Evolutionary conservation across 2,329 filamentous ascomycete species (phyloP), one percentile per base, ranked within the genome.

Genomic region (Zymoseptoria pseudotritici): DNA sequence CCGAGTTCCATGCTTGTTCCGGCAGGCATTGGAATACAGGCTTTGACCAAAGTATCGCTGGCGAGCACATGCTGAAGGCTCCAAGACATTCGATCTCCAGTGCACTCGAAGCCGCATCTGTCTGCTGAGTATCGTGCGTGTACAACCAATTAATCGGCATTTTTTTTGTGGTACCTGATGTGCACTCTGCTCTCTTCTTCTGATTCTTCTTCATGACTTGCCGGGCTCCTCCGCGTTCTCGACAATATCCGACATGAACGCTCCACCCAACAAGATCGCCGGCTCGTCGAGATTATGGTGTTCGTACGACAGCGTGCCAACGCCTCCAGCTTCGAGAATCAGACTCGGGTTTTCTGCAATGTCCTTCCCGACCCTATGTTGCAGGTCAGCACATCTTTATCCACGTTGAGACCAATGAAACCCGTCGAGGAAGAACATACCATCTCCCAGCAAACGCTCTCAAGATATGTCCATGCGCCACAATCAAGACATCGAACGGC

Each of bases 381-480:
- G 36, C 36, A 46, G 17, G 36, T 46, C 36, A 46, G 36, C 36
- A 29, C 36, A n/a, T n/a, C 36, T 2, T n/a, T 7, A n/a, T 17
- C 5, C 36, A 46, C 36, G 10, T 7, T 17, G 13, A 46, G 17
- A 17, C 17, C 13, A 46, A 17, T 7, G 5, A 2, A 46, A 46
- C 36, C 36, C 36, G 36, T 7, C 36, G 36, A 17, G 17, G 17
- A 46, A 46, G 36, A n/a, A 46, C 36, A 11, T 46, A 46, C 92
- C 92, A 97, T 31, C 91, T 82, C 79, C 93, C 90, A 6, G 92
- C 91, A 73, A 97, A 91, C 0, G 90, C 90, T 17, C 92, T 82
- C 57, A 97, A 77, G 59, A 96, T 93, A 76, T 96, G 92, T 0
- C 92, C 92, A 72, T 97, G 92, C 21, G 90, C 92, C 5, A 97